phyloP scores from a whole-genome alignment of 495 filamentous ascomycete genomes.

The Neurospora hispaniola region DNA sequence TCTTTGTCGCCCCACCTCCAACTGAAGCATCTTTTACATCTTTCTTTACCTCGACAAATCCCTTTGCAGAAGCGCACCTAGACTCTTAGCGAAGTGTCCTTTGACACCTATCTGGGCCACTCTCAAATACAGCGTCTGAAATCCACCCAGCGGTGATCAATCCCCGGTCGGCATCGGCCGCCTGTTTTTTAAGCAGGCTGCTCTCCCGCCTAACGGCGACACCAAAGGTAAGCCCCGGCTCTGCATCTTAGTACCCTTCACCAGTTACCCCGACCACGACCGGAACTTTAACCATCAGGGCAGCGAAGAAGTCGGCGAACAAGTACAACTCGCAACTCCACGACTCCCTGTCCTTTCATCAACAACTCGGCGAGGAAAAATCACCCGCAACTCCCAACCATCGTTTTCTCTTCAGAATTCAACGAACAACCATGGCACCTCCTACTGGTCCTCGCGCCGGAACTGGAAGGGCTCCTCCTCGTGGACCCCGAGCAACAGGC shows the following conservation, averaged over 20 bases:
- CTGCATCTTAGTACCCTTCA: neutral
- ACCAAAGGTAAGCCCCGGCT: neutral
- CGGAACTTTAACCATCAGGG: neutral
- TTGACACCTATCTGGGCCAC: neutral
- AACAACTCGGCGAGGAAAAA: neutral
- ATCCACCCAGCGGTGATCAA: neutral
- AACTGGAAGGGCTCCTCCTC: slow-evolving; percentile 5
- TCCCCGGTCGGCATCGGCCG: neutral
- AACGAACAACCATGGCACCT: slow-evolving; percentile 27
- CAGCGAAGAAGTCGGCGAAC: neutral
- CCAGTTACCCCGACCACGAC: neutral
- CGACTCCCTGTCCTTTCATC: neutral
- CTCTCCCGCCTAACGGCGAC: neutral
- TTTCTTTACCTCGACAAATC: neutral
- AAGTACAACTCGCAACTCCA: neutral
- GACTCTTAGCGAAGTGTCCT: neutral
- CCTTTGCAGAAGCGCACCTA: neutral
- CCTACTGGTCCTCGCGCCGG: slow-evolving; percentile 23
- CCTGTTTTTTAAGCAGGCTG: neutral
- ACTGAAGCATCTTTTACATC: neutral
- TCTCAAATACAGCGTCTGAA: neutral
- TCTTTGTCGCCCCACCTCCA: neutral
- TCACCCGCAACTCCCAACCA: neutral
- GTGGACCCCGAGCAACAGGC: neutral
- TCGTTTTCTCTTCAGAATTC: neutral